Conservation (phyloP, 75 land plant genomes). For the Gnetum montanum region DNA sequence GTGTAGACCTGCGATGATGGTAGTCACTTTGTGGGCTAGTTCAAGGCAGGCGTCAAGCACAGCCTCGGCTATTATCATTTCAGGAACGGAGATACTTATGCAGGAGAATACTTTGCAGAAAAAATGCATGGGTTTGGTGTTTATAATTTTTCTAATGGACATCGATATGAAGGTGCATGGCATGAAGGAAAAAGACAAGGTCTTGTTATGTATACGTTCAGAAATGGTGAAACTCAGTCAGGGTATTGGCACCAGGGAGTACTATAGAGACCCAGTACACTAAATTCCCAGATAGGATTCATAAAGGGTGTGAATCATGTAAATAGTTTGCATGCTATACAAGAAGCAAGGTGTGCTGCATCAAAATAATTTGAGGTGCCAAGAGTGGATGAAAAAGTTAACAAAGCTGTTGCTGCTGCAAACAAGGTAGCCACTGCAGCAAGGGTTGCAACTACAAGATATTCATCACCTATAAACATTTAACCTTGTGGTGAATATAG, state of each 20-base stretch:
- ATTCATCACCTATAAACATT: too few species aligned
- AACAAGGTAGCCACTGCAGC: too few species aligned
- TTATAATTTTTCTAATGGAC: slow-evolving; percentile 77
- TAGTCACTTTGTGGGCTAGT: slow-evolving; percentile 68
- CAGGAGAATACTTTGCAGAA: slow-evolving; percentile 76
- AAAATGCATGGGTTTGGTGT: slow-evolving; percentile 87
- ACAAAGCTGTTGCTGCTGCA: too few species aligned
- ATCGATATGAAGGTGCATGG: slow-evolving; percentile 89
- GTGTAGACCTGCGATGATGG: slow-evolving; percentile 77
- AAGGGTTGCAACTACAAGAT: too few species aligned
- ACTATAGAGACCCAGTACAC: slow-evolving; percentile 38
- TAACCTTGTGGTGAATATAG: too few species aligned
- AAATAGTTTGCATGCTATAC: slow-evolving; percentile 66
- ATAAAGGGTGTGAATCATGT: slow-evolving; percentile 20
- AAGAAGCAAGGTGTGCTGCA: slow-evolving; percentile 45
- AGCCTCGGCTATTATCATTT: slow-evolving; percentile 53
- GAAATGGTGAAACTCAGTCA: slow-evolving; percentile 64
- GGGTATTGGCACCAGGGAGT: slow-evolving; percentile 70
- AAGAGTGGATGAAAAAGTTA: too few species aligned
- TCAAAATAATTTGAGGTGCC: too few species aligned
- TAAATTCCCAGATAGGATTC: background rate
- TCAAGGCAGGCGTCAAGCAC: slow-evolving; percentile 76
- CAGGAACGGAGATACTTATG: slow-evolving; percentile 73
- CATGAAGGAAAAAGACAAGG: slow-evolving; percentile 87
- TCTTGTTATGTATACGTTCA: slow-evolving; percentile 85